Percentiles rank a stretch among this genome's conserved stretches.
These are phyloP conservation scores for Kodamaea laetipori DNA, from an alignment of 805 yeast species.

Conservation along the genomic window DNA sequence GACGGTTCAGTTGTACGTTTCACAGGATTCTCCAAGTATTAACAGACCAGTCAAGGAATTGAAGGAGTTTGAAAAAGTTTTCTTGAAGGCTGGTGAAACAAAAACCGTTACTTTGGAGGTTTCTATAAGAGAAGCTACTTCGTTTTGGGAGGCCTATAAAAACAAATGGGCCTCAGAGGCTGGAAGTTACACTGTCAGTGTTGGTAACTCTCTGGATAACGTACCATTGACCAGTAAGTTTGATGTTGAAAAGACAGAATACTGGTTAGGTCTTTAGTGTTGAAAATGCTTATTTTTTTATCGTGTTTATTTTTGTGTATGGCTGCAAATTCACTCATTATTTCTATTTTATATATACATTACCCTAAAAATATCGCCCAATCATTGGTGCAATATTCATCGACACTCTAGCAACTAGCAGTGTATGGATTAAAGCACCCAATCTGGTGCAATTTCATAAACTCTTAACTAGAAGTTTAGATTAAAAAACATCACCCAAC, in stretches of 20 bases:
- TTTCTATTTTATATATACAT: conserved; percentile 4
- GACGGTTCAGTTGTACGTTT: conserved; percentile 56
- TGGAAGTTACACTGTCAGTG: conserved; percentile 50
- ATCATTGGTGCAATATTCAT: too few species aligned
- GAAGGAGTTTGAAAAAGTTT: conserved; percentile 57
- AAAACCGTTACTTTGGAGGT: conserved; percentile 39
- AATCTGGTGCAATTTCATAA: too few species aligned
- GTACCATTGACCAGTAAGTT: conserved; percentile 8
- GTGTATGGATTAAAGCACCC: too few species aligned
- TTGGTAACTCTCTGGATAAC: conserved; percentile 31
- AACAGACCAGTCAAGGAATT: conserved; percentile 61
- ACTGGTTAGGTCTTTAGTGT: conserved; percentile 12
- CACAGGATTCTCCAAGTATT: conserved; percentile 37
- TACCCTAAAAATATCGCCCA: too few species aligned
- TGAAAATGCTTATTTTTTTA: neutral
- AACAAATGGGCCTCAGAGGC: conserved; percentile 53
- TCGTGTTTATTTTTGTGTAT: neutral
- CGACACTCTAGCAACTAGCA: too few species aligned
- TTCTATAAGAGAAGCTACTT: conserved; percentile 51
- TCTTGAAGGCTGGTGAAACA: conserved; percentile 46
- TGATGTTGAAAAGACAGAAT: conserved; percentile 8
- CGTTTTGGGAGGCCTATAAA: conserved; percentile 53
- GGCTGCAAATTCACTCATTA: too few species aligned
- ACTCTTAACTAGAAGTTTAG: too few species aligned
- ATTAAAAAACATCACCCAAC: conserved; percentile 85